Evolutionary conservation across 345 rosid species (phyloP).

Genomic region (Eucalyptus polybractea): DNA sequence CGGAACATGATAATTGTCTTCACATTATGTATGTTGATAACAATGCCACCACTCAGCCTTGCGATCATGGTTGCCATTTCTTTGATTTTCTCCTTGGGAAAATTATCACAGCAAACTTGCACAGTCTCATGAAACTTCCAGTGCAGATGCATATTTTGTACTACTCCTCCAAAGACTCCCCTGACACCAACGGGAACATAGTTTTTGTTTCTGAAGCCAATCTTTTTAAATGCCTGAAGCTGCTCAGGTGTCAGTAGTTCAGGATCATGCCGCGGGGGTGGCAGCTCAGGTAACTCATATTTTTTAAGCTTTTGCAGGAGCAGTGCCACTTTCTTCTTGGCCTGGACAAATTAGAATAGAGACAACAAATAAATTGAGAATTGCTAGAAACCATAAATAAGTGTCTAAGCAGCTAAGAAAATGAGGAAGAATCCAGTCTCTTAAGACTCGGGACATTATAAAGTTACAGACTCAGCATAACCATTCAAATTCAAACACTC

Average conservation of each 20-base stretch:
- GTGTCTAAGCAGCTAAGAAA: background rate
- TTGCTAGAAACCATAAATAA: background rate
- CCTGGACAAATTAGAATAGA: conserved; percentile 27
- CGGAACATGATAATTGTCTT: conserved; percentile 96
- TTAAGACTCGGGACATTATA: background rate
- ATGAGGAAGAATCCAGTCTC: background rate
- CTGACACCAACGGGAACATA: conserved; percentile 98
- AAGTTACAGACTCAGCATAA: background rate
- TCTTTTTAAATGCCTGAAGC: conserved; percentile 73
- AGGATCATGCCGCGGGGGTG: conserved; percentile 80
- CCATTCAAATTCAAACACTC: background rate
- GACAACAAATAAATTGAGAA: background rate
- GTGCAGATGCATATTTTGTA: conserved; percentile 95
- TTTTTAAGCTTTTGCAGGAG: conserved; percentile 89
- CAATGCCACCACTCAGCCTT: conserved; percentile 88
- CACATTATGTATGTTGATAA: conserved; percentile 69
- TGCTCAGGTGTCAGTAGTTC: conserved; percentile 83
- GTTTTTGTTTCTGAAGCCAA: conserved; percentile 81
- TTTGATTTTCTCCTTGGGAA: conserved; percentile 86
- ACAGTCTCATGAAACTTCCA: conserved; percentile 99
- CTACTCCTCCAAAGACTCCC: conserved; percentile 98
- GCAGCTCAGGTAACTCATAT: conserved; percentile 85
- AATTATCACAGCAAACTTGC: conserved; percentile 93
- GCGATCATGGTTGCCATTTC: conserved; percentile 93
- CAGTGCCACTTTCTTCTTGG: conserved; percentile 90